A percentile compares a stretch with the other conserved stretches of the same genome.
Evolutionary conservation across 768 basidiomycete genomes (phyloP).

Genomic region (Suillus tomentosus): DNA sequence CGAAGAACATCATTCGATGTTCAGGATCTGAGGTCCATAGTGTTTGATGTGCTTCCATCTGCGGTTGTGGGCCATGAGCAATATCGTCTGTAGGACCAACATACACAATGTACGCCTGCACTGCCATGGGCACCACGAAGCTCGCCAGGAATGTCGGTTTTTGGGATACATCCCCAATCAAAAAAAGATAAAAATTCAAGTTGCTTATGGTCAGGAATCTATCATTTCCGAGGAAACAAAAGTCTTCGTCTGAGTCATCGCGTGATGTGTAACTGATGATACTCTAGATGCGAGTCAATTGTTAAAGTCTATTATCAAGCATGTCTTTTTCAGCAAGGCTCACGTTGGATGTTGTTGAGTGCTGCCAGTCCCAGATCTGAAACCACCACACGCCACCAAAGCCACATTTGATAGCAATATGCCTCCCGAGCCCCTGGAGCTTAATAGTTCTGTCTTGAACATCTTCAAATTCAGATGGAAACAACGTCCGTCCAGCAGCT

Average conservation of each 20-base stretch:
- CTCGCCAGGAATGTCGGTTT: neutral
- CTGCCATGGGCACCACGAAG: neutral
- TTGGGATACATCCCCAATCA: neutral
- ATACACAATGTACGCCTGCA: too few relatives aligned
- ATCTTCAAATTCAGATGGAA: too few relatives aligned
- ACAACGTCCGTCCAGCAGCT: neutral
- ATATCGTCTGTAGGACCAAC: too few relatives aligned
- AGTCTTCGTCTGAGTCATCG: neutral
- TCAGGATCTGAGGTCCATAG: too few relatives aligned
- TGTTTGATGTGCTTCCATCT: too few relatives aligned
- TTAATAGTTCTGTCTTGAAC: neutral
- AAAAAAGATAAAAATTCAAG: neutral
- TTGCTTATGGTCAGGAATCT: neutral
- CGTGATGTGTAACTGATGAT: neutral
- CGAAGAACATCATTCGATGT: too few relatives aligned
- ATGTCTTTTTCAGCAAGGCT: neutral
- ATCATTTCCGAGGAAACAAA: slow-evolving; percentile 8
- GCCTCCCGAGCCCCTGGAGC: neutral
- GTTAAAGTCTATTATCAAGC: neutral
- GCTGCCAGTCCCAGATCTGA: slow-evolving; percentile 7
- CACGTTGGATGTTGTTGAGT: slow-evolving; percentile 1
- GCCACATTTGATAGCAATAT: neutral
- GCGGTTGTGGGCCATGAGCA: too few relatives aligned
- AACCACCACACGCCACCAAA: neutral
- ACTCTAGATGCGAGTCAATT: neutral